phyloP scores from a whole-genome alignment of 1,284 basidiomycete species.

The Irpex lacteus region DNA sequence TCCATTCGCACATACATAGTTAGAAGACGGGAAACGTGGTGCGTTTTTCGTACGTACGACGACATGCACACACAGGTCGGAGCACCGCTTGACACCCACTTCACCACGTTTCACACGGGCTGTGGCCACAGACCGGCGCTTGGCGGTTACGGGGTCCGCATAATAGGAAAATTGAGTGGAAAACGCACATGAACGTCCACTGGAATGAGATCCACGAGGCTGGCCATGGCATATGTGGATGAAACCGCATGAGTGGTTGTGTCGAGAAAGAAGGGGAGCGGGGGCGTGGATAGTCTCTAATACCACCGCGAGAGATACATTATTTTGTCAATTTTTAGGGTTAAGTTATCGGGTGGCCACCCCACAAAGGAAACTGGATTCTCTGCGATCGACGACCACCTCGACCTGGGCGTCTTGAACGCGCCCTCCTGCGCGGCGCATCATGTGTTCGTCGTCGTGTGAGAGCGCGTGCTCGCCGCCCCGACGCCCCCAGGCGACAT shows the following conservation, averaged over 20 bases:
- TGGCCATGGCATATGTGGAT: not conserved
- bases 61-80: not conserved
- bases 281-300: no score
- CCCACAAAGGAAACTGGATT: not conserved
- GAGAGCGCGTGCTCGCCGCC: not conserved
- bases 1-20: not conserved
- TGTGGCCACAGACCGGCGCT: not conserved
- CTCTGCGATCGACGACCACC: not conserved
- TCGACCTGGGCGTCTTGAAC: not conserved
- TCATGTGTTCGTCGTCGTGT: not conserved
- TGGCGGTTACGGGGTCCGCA: not conserved
- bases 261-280: not conserved
- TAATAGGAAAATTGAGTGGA: not conserved
- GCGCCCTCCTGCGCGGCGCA: not conserved
- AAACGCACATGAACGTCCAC: not conserved
- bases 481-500: not conserved
- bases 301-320: no score
- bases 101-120: not conserved
- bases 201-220: constrained; percentile 2
- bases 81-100: not conserved
- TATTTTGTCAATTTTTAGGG: not conserved
- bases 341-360: not conserved
- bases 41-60: not conserved
- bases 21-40: not conserved
- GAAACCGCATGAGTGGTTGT: not conserved